Evolutionary conservation across 2,329 filamentous ascomycete species (phyloP).

Genomic region (Diplocarpon mali): DNA sequence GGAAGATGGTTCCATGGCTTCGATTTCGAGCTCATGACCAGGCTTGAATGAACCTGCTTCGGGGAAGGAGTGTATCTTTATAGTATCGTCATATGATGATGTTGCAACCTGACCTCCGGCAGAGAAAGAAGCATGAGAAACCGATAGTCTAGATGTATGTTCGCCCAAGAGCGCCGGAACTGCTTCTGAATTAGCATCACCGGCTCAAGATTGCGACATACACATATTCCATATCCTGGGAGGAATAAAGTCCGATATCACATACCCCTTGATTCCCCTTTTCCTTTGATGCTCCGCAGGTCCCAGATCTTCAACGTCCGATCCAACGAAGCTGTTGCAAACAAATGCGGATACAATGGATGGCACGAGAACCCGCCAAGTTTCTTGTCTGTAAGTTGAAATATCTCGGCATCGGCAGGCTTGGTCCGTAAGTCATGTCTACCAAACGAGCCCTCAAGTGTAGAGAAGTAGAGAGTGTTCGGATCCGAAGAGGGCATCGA

Average conservation of each 20-base stretch:
- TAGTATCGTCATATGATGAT: slow-evolving; percentile 85
- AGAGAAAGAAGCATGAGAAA: slow-evolving; percentile 89
- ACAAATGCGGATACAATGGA: slow-evolving; percentile 66
- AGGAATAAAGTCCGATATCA: too few species aligned
- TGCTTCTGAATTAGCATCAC: too few species aligned
- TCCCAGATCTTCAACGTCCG: slow-evolving; percentile 90
- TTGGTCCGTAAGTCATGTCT: slow-evolving; percentile 62
- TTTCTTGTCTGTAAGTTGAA: slow-evolving; percentile 78
- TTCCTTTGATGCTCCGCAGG: slow-evolving; percentile 62
- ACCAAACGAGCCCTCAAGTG: slow-evolving; percentile 69
- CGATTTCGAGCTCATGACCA: slow-evolving; percentile 45
- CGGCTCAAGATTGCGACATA: slow-evolving; percentile 7
- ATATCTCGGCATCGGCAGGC: slow-evolving; percentile 49
- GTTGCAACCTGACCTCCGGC: slow-evolving; percentile 77
- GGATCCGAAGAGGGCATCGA: slow-evolving; percentile 64
- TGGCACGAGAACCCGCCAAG: slow-evolving; percentile 89
- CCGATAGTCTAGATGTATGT: slow-evolving; percentile 71
- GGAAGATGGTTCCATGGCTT: slow-evolving; percentile 57
- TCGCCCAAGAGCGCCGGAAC: slow-evolving; percentile 65
- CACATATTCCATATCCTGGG: too few species aligned
- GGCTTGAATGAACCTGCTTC: slow-evolving; percentile 47
- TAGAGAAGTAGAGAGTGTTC: slow-evolving; percentile 76
- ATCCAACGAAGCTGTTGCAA: slow-evolving; percentile 85
- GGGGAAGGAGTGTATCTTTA: slow-evolving; percentile 81
- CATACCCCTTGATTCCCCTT: slow-evolving; percentile 37